Base-by-base conservation (phyloP, 1,139 yeast species). In the Pichia kudriavzevii region DNA sequence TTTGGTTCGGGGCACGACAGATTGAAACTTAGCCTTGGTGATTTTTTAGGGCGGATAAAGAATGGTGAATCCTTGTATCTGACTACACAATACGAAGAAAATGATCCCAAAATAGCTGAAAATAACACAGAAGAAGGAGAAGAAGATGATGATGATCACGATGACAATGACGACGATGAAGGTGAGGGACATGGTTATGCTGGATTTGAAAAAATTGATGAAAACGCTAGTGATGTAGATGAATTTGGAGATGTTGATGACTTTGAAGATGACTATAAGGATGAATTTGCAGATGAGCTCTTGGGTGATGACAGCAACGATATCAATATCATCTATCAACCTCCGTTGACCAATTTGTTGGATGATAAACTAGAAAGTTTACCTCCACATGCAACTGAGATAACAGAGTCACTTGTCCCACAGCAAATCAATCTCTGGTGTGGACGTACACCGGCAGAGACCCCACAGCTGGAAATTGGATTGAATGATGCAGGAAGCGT, bases 381-480 rank as follows among this genome's bases (percentile, higher is more conserved):
- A 13, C 50, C 75, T 9, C 72, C 79, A 1, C 46, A 68, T 12
- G 49, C 52, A 10, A 78, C 79, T 0, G 42, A 47, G 1, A 52
- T 72, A 4, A 55, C 76, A 24, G 42, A 55, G 7, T 52, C 52
- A 2, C 55, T 79, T 11, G 56, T 71, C 2, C 78, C 87, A 1
- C 88, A 80, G 53, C 88, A 79, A 50, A 73, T 80, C 26, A 80
- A 80, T 50, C 55, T 79, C 10, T 80, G 91, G 91, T 65, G 78
- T 60, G 88, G 88, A 1, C 40, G 39, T 19, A 42, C 46, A 3
- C 35, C 40, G 5, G 15, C 26, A 5, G 29, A 34, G 7, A 27
- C 42, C 5, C 18, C 28, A 22, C 32, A 25, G 13, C 15, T 30
- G 4, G 10, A 26, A 28, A 13, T 36, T 8, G n/a, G 32, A 4